Percentiles rank a stretch among this genome's conserved stretches.
These are phyloP conservation scores for Trichoderma virens DNA, from an alignment of 495 filamentous ascomycete genomes.

Conservation along the genomic window DNA sequence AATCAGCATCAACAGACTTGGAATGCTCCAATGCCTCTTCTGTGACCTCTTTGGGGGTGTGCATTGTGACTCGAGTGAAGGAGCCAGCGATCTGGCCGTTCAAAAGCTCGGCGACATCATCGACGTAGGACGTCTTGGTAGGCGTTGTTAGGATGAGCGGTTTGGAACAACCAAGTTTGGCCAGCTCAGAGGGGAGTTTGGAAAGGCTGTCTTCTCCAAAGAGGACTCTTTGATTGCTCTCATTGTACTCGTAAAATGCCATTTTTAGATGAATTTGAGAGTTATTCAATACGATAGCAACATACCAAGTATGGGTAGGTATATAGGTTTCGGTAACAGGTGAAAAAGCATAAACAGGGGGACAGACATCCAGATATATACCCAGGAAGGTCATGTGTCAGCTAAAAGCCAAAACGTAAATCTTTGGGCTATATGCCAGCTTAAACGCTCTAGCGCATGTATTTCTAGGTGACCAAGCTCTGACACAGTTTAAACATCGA, in stretches of 20 bases:
- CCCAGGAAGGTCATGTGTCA: no score
- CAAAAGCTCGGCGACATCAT: background rate
- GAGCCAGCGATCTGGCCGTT: background rate
- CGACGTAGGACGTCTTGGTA: background rate
- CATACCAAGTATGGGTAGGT: no score
- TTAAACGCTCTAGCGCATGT: background rate
- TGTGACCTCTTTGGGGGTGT: background rate
- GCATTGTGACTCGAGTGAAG: background rate
- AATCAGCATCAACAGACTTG: background rate
- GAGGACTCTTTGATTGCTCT: background rate
- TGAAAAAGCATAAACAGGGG: no score
- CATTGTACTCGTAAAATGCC: background rate
- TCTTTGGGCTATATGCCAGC: background rate
- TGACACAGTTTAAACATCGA: background rate
- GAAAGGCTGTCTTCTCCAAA: constrained; percentile 6
- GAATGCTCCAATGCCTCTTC: background rate
- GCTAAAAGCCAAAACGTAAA: background rate
- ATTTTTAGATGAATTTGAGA: background rate
- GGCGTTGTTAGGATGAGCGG: constrained; percentile 6
- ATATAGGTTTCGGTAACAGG: no score
- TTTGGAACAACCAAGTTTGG: background rate
- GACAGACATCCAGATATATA: no score
- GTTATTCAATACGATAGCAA: no score
- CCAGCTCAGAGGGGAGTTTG: constrained; percentile 6
- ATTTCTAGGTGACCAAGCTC: background rate